Evolutionary conservation across 2,329 filamentous ascomycete genomes (phyloP), one percentile per base, ranked within the genome.

Genomic region (Diaporthe batatas): DNA sequence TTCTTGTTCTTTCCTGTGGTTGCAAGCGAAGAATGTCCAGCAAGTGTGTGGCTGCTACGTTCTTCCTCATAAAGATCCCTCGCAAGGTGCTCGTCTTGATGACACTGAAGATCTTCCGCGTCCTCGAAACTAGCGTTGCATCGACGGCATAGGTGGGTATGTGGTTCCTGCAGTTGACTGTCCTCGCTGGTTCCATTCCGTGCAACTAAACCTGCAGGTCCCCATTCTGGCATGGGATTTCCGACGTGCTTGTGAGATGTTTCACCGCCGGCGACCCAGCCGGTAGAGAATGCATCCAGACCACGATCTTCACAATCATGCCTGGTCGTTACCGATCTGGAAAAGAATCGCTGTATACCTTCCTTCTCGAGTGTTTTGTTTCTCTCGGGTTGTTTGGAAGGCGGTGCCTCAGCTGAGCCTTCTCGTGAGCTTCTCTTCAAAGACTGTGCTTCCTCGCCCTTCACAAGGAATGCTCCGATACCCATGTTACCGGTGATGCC

Each of bases 11-110:
- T 76, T 74, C 82, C 78, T 78, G 79, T 75, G 78, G 80, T 81
- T 77, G 79, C 78, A 77, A 76, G 79, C 72, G 75, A 77, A 75
- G 75, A 74, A 73, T 80, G 80, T 70, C 81, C 82, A 76, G 79
- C 86, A 81, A 87, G 85, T 84, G 81, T 78, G 74, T 81, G 78
- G 73, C 76, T 84, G 82, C 83, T 86, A 86, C 87, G 86, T 83
- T 92, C 88, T 76, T 92, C 87, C 72, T 86, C 88, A 76, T 95
- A 92, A 39, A 99, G 86, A 77, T 96, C 93, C 83, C 93, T 94
- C 58, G 96, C 96, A 83, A 98, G 92, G 83, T 99, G 96, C 92
- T 95, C 98, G 81, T 99, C 96, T 70, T 92, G 87, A 81, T 99
- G 96, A 82, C 93, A 95, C 76, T 91, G 88, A 59, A 91, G 79